Percentiles rank a stretch among this genome's conserved stretches.
Evolutionary conservation across 495 filamentous ascomycete genomes (phyloP).

Genomic region (Neurospora terricola): DNA sequence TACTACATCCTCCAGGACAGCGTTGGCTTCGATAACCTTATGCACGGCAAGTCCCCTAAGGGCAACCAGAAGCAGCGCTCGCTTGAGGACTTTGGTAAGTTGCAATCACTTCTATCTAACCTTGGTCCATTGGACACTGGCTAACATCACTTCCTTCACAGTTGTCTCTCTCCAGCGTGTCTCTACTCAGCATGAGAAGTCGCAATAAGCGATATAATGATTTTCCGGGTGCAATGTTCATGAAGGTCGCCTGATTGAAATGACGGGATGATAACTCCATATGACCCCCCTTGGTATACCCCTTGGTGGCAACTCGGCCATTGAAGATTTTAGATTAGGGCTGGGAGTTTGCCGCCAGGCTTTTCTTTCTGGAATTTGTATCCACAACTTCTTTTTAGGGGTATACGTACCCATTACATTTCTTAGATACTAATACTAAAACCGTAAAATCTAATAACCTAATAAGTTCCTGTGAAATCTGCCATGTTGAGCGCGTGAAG

Average conservation of each 20-base stretch:
- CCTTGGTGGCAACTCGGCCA: slow-evolving; percentile 15
- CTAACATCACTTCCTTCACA: slow-evolving; percentile 25
- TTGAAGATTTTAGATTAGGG: slow-evolving; percentile 13
- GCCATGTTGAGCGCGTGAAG: neutral
- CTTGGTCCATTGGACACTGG: neutral
- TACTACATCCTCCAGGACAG: slow-evolving; percentile 74
- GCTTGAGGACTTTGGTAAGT: slow-evolving; percentile 71
- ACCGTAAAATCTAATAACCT: slow-evolving; percentile 20
- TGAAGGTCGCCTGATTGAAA: slow-evolving; percentile 8
- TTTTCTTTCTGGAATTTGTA: slow-evolving; percentile 27
- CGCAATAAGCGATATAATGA: slow-evolving; percentile 37
- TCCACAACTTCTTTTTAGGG: slow-evolving; percentile 13
- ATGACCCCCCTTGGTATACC: slow-evolving; percentile 3
- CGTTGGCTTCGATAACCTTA: slow-evolving; percentile 74
- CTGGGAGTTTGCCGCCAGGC: slow-evolving; percentile 11
- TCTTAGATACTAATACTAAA: slow-evolving; percentile 30
- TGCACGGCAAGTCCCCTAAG: slow-evolving; percentile 78
- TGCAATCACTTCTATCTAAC: neutral
- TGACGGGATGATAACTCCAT: slow-evolving; percentile 5
- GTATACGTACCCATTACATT: slow-evolving; percentile 14
- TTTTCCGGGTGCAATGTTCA: slow-evolving; percentile 4
- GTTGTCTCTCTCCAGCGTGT: slow-evolving; percentile 79
- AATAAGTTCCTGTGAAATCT: neutral
- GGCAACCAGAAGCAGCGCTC: slow-evolving; percentile 64
- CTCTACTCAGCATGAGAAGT: slow-evolving; percentile 74